A percentile compares a stretch with the other conserved stretches of the same genome.
phyloP scores from a whole-genome alignment of 306 rosid species.

The Vigna hirtella region DNA sequence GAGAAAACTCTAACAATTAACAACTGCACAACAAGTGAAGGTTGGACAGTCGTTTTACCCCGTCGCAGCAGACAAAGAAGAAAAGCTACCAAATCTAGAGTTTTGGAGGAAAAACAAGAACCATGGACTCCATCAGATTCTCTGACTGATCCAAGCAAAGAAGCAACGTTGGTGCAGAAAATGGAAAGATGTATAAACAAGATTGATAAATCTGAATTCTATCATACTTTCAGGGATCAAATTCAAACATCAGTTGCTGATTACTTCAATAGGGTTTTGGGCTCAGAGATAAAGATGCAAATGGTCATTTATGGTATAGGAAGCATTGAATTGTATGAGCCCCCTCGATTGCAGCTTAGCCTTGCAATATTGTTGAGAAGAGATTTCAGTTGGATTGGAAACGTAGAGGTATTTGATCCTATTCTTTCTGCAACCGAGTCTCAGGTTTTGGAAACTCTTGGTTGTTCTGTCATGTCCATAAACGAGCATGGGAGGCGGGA shows the following conservation, averaged over 20 bases:
- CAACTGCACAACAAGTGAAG: constrained; percentile 48
- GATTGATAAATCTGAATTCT: constrained; percentile 66
- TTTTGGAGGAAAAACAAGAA: constrained; percentile 52
- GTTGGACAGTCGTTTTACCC: constrained; percentile 78
- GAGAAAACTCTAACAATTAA: constrained; percentile 50
- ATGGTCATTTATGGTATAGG: constrained; percentile 90
- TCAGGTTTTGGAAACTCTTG: constrained; percentile 63
- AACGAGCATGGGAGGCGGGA: constrained; percentile 78
- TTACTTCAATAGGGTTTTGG: constrained; percentile 55
- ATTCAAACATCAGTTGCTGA: constrained; percentile 53
- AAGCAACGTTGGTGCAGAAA: constrained; percentile 64
- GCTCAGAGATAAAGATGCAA: constrained; percentile 58
- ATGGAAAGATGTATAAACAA: constrained; percentile 56
- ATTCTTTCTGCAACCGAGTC: constrained; percentile 71
- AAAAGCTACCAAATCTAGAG: constrained; percentile 31
- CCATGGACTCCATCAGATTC: constrained; percentile 71
- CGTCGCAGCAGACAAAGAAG: constrained; percentile 64
- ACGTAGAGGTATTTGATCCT: constrained; percentile 83
- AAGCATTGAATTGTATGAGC: constrained; percentile 75
- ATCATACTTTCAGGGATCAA: constrained; percentile 57
- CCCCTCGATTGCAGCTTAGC: constrained; percentile 75
- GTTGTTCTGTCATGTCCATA: constrained; percentile 66
- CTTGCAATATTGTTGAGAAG: constrained; percentile 65
- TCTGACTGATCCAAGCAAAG: constrained; percentile 52
- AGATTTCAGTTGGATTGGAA: constrained; percentile 70